These are phyloP conservation scores for Aspergillus saccharolyticus DNA, from an alignment of 495 filamentous ascomycete genomes.

Conservation along the genomic window DNA sequence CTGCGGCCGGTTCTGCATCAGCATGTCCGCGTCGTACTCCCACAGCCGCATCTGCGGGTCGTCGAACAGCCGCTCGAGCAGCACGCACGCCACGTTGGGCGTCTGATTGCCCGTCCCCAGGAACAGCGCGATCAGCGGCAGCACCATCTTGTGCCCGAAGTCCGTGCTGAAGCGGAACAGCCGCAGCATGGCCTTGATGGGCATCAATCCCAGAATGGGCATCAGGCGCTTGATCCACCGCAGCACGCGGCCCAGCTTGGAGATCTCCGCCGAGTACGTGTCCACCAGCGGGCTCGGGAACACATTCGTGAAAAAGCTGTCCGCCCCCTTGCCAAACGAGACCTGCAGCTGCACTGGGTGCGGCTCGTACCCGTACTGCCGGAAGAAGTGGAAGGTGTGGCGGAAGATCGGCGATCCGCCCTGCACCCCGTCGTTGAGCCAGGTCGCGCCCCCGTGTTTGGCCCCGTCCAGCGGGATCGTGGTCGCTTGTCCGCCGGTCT, in stretches of 20 bases:
- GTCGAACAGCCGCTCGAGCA: slow-evolving; percentile 72
- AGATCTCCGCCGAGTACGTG: slow-evolving; percentile 58
- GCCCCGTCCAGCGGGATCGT: slow-evolving; percentile 66
- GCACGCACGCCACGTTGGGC: slow-evolving; percentile 66
- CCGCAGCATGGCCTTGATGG: slow-evolving; percentile 63
- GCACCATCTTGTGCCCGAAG: slow-evolving; percentile 66
- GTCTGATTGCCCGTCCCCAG: slow-evolving; percentile 77
- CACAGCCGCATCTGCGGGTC: slow-evolving; percentile 71
- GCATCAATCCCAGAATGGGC: slow-evolving; percentile 66
- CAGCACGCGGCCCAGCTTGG: slow-evolving; percentile 59
- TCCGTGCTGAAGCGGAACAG: slow-evolving; percentile 69
- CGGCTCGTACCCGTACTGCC: slow-evolving; percentile 59
- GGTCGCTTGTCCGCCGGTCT: slow-evolving; percentile 77
- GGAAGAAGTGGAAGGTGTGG: slow-evolving; percentile 77
- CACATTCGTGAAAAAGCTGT: slow-evolving; percentile 76
- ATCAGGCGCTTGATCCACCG: slow-evolving; percentile 65
- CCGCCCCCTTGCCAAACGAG: slow-evolving; percentile 68
- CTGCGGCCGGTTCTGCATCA: slow-evolving; percentile 64
- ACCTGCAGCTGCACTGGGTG: slow-evolving; percentile 73
- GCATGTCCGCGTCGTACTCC: slow-evolving; percentile 65
- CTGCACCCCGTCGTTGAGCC: slow-evolving; percentile 84
- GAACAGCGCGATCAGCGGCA: slow-evolving; percentile 74
- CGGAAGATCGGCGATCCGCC: slow-evolving; percentile 75
- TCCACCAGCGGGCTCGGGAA: slow-evolving; percentile 67
- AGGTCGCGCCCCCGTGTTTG: slow-evolving; percentile 54